phyloP scores from a whole-genome alignment of 163 green algal genomes.

The Scenedesmus sp. region DNA sequence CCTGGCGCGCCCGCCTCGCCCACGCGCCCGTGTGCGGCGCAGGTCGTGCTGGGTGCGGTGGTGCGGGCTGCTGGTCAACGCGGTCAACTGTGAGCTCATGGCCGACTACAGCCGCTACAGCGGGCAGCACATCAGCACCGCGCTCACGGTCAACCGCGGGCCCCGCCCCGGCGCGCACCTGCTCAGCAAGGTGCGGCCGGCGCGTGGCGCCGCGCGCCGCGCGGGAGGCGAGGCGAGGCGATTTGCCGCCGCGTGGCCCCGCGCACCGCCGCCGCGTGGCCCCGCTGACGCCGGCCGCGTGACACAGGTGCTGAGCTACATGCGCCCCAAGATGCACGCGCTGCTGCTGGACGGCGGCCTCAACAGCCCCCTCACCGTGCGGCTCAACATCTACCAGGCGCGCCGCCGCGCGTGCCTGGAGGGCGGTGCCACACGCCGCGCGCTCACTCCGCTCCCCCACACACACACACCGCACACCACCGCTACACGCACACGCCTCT shows the following conservation, averaged over 20 bases:
- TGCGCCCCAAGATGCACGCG: constrained; percentile 88
- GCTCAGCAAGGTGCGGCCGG: neutral
- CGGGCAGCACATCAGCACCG: constrained; percentile 51
- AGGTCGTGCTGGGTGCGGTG: constrained; percentile 65
- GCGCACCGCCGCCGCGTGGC: too few relatives aligned
- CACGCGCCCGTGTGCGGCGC: too few relatives aligned
- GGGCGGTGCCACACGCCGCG: neutral
- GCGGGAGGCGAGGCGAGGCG: neutral
- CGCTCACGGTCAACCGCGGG: constrained; percentile 55
- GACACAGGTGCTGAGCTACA: constrained; percentile 65
- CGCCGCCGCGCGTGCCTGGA: neutral
- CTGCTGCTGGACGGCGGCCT: constrained; percentile 87
- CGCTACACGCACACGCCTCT: too few relatives aligned
- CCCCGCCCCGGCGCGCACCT: constrained; percentile 2
- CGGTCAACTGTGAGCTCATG: constrained; percentile 67
- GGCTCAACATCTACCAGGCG: constrained; percentile 88
- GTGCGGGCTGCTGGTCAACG: constrained; percentile 91
- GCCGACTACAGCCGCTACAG: constrained; percentile 84
- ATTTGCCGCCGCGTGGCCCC: too few relatives aligned
- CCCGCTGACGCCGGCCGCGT: too few relatives aligned
- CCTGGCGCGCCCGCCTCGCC: too few relatives aligned
- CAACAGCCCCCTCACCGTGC: constrained; percentile 74
- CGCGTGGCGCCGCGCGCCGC: too few relatives aligned
- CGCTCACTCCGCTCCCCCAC: too few relatives aligned
- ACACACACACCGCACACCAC: too few relatives aligned